phyloP scores from a whole-genome alignment of 768 basidiomycete species.

The Pulveroboletus sp. region DNA sequence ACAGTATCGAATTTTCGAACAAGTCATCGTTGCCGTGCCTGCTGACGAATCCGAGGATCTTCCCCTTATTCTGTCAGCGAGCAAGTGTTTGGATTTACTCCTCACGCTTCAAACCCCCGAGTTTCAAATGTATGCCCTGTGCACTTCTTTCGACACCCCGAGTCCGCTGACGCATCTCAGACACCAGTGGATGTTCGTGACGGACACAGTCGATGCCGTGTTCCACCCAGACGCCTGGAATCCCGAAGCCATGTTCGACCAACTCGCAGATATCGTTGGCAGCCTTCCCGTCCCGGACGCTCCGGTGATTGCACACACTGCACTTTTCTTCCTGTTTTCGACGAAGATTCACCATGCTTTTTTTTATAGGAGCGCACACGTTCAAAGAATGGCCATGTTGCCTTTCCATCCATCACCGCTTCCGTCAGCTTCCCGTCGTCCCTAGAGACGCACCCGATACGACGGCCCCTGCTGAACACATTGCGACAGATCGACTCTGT shows the following conservation, averaged over 20 bases:
- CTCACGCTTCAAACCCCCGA: constrained; percentile 92
- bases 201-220: constrained; percentile 93
- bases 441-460: constrained; percentile 45
- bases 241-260: constrained; percentile 88
- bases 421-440: constrained; percentile 26
- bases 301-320: constrained; percentile 12
- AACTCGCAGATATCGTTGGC: constrained; percentile 77
- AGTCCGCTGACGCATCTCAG: constrained; percentile 33
- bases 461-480: constrained; percentile 66
- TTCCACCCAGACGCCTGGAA: constrained; percentile 80
- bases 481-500: constrained; percentile 79
- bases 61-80: constrained; percentile 76
- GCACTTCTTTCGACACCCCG: neutral
- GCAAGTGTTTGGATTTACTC: constrained; percentile 93
- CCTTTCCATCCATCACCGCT: constrained; percentile 18
- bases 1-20: constrained; percentile 89
- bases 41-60: constrained; percentile 83
- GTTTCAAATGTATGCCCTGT: constrained; percentile 78
- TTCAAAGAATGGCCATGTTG: constrained; percentile 18
- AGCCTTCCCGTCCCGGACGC: constrained; percentile 50
- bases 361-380: constrained; percentile 24
- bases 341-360: neutral
- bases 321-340: too few relatives aligned
- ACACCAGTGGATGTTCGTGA: constrained; percentile 98
- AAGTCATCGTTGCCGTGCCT: constrained; percentile 64